phyloP scores from a whole-genome alignment of 2,329 filamentous ascomycete genomes.

The Calonectria hongkongensis region DNA sequence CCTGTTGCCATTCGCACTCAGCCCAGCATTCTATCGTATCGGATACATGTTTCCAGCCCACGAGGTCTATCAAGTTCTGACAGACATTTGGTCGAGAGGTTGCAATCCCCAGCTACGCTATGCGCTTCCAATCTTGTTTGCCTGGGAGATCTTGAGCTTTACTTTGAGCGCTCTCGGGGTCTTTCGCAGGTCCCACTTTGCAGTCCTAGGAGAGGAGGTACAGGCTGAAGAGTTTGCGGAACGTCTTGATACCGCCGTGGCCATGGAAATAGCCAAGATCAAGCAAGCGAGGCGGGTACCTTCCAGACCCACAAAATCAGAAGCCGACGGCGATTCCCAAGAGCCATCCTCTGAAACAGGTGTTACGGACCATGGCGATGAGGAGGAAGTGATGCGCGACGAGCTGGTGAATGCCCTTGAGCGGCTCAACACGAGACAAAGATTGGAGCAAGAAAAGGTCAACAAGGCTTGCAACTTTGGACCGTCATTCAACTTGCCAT shows the following conservation, averaged over 20 bases:
- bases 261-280: slow-evolving; percentile 20
- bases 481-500: slow-evolving; percentile 33
- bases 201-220: slow-evolving; percentile 23
- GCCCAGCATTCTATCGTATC: slow-evolving; percentile 44
- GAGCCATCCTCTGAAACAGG: neutral
- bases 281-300: neutral
- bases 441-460: slow-evolving; percentile 1
- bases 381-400: slow-evolving; percentile 18
- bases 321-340: neutral
- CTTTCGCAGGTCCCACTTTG: slow-evolving; percentile 34
- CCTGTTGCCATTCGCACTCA: slow-evolving; percentile 44
- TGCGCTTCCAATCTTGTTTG: slow-evolving; percentile 46
- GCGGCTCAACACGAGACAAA: slow-evolving; percentile 25
- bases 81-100: slow-evolving; percentile 46
- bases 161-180: slow-evolving; percentile 20
- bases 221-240: slow-evolving; percentile 27
- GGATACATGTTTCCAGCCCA: slow-evolving; percentile 47
- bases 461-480: slow-evolving; percentile 27
- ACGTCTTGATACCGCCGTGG: slow-evolving; percentile 23
- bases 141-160: slow-evolving; percentile 41
- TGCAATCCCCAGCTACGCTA: slow-evolving; percentile 48
- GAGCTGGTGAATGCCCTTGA: slow-evolving; percentile 25
- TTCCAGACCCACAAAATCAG: neutral
- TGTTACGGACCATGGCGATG: neutral
- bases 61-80: slow-evolving; percentile 45